Evolutionary conservation across 805 yeast genomes (phyloP).

Genomic region (Zygosaccharomyces bisporus): DNA sequence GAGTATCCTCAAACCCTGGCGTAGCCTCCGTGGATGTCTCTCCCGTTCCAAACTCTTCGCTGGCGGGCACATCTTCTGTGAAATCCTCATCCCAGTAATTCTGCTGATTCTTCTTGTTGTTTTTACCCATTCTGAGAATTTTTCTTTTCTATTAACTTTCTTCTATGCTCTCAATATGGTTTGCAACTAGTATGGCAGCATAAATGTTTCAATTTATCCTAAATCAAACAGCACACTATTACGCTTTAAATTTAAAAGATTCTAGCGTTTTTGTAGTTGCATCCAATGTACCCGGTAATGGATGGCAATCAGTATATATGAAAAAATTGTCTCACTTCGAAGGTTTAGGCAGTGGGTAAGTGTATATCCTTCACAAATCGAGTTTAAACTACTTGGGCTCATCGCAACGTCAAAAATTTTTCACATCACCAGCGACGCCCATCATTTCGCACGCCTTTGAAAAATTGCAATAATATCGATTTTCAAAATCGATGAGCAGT

Average conservation of each 20-base stretch:
- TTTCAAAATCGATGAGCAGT: not conserved
- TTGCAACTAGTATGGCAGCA: not conserved
- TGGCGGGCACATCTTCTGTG: constrained; percentile 48
- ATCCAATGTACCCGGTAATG: not conserved
- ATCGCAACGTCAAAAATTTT: constrained; percentile 16
- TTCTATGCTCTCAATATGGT: not conserved
- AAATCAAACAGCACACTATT: not conserved
- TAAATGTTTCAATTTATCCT: not conserved
- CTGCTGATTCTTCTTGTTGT: constrained; percentile 64
- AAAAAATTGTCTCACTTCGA: not conserved
- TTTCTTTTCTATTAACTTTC: not conserved
- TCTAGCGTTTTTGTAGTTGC: constrained; percentile 1
- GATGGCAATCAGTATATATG: not conserved
- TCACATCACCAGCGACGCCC: constrained; percentile 14
- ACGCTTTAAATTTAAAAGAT: not conserved
- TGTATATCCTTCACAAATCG: not conserved
- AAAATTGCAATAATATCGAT: constrained; percentile 10
- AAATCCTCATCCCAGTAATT: constrained; percentile 79
- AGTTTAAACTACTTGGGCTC: constrained; percentile 2
- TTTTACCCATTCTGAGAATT: constrained; percentile 40
- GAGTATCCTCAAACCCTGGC: constrained; percentile 22
- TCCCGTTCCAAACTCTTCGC: constrained; percentile 49
- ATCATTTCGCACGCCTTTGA: constrained; percentile 8
- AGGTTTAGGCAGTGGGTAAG: not conserved
- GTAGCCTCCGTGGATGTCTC: constrained; percentile 31